These are phyloP conservation scores for Ulvella scutata DNA, from an alignment of 139 green algal genomes.

Conservation along the genomic window DNA sequence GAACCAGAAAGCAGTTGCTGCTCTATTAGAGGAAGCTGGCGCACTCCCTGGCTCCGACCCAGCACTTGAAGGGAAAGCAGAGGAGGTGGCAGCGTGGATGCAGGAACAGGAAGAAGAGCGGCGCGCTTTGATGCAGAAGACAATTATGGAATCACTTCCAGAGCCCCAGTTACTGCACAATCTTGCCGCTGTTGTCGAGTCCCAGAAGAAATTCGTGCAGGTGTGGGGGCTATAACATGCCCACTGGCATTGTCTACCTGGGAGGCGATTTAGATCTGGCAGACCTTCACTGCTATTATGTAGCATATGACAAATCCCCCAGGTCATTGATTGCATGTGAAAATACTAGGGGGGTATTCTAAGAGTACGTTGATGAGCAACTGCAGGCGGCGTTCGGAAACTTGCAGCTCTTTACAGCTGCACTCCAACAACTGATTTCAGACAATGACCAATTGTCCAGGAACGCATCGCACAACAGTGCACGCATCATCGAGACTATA, in stretches of 20 bases:
- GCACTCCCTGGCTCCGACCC: neutral
- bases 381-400: neutral
- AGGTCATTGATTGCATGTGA: too few relatives aligned
- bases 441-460: neutral
- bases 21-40: neutral
- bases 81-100: neutral
- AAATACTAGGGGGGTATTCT: too few relatives aligned
- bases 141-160: neutral
- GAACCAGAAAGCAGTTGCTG: neutral
- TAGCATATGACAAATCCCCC: too few relatives aligned
- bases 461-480: neutral
- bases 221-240: too few relatives aligned
- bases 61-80: neutral
- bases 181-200: neutral
- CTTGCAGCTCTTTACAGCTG: neutral
- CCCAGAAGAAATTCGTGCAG: neutral
- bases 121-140: neutral
- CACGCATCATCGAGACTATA: neutral
- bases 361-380: too few relatives aligned
- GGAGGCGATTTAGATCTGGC: too few relatives aligned
- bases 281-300: too few relatives aligned
- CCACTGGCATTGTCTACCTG: too few relatives aligned
- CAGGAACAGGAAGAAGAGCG: neutral
- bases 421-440: neutral
- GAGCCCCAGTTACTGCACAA: neutral